Conservation (phyloP, 2,329 filamentous ascomycete species). For the Zarea fungicola region DNA sequence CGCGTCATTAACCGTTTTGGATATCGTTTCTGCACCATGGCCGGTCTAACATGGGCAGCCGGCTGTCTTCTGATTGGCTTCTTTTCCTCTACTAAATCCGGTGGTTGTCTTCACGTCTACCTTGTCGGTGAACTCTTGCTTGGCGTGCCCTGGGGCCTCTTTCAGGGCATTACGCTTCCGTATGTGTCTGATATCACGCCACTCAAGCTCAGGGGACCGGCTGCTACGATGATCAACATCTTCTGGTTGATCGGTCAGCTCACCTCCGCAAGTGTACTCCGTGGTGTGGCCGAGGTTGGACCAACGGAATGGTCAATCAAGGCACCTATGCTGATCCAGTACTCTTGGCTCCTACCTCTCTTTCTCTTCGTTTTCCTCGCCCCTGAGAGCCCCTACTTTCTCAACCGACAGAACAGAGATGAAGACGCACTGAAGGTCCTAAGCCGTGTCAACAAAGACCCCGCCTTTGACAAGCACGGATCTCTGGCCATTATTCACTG, state of each 20-base stretch:
- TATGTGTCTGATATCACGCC: slow-evolving; percentile 33
- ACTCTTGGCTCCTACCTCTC: slow-evolving; percentile 31
- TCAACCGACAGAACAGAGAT: slow-evolving; percentile 27
- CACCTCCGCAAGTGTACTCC: slow-evolving; percentile 28
- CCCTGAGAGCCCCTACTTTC: slow-evolving; percentile 36
- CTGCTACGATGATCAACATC: slow-evolving; percentile 35
- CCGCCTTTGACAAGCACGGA: slow-evolving; percentile 26
- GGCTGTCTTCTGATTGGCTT: slow-evolving; percentile 7
- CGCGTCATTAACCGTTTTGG: slow-evolving; percentile 12
- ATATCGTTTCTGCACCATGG: slow-evolving; percentile 12
- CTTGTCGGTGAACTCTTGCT: slow-evolving; percentile 30
- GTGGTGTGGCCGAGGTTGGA: slow-evolving; percentile 22
- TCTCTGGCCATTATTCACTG: slow-evolving; percentile 32
- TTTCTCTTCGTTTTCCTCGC: slow-evolving; percentile 28
- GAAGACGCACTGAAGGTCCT: slow-evolving; percentile 26
- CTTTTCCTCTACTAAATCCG: neutral
- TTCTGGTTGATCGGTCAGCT: slow-evolving; percentile 37
- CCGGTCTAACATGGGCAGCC: slow-evolving; percentile 5
- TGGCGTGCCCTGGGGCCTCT: slow-evolving; percentile 29
- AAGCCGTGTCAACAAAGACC: slow-evolving; percentile 22
- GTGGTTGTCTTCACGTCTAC: slow-evolving; percentile 17
- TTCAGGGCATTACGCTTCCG: slow-evolving; percentile 30
- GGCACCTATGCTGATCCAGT: slow-evolving; percentile 35
- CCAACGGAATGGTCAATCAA: slow-evolving; percentile 29
- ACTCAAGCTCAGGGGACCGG: slow-evolving; percentile 30